A percentile compares a stretch with the other conserved stretches of the same genome.
Evolutionary conservation across 176 grass and related monocot genomes (phyloP).

Genomic region (Paspalum vaginatum): DNA sequence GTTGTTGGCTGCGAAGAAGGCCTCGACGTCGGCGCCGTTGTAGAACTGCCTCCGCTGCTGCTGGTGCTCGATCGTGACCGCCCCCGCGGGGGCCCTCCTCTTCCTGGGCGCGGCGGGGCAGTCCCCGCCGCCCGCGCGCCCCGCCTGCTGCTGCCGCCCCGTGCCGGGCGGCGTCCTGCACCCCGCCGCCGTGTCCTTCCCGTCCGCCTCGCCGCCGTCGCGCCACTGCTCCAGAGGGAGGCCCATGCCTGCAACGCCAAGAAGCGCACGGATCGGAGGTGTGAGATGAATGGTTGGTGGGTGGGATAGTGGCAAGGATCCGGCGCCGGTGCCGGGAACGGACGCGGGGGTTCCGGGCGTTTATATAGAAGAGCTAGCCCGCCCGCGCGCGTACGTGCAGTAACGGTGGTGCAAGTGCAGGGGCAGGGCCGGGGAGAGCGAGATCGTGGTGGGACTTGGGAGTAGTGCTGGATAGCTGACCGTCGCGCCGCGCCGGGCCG

Average conservation of each 20-base stretch:
- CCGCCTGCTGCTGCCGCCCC: neutral
- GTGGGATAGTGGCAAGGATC: no score
- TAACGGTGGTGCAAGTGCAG: no score
- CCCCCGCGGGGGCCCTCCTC: constrained; percentile 19
- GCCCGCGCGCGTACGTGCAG: no score
- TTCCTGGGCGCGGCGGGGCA: constrained; percentile 53
- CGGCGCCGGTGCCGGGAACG: no score
- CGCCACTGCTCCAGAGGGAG: constrained; percentile 40
- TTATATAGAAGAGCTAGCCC: neutral
- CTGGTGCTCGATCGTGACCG: neutral
- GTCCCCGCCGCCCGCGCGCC: neutral
- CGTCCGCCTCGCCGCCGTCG: constrained; percentile 1
- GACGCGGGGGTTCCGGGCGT: no score
- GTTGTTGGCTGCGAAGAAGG: constrained; percentile 61
- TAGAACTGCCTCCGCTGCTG: constrained; percentile 47
- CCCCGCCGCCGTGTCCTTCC: constrained; percentile 13
- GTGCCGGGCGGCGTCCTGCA: constrained; percentile 52
- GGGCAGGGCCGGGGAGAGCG: no score
- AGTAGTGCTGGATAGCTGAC: neutral
- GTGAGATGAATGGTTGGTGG: no score
- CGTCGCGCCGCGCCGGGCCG: neutral
- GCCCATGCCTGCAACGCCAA: neutral
- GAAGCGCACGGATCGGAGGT: no score
- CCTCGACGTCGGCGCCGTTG: constrained; percentile 55
- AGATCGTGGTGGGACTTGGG: neutral